A percentile compares a stretch with the other conserved stretches of the same genome.
Conservation (phyloP, 306 rosid species). For the Myrica gale region DNA sequence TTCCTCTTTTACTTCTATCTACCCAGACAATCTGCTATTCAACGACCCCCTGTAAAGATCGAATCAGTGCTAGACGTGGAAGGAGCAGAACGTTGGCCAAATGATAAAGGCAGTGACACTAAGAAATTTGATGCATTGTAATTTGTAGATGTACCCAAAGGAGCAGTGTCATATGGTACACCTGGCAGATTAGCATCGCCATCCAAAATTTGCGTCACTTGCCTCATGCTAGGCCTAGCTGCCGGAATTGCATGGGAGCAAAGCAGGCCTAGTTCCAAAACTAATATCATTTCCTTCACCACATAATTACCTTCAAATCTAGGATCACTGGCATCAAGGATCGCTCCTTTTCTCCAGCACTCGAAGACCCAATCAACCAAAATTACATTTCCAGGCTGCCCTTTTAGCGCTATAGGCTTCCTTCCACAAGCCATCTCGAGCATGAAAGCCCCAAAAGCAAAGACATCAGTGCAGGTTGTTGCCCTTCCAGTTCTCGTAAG, state of each 20-base stretch:
- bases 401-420: constrained; percentile 48
- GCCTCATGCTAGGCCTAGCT: constrained; percentile 62
- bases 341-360: constrained; percentile 39
- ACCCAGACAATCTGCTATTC: neutral
- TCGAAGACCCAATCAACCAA: constrained; percentile 57
- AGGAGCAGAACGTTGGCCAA: neutral
- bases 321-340: constrained; percentile 52
- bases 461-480: constrained; percentile 55
- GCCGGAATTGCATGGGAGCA: constrained; percentile 48
- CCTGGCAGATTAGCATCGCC: constrained; percentile 37
- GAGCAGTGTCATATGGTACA: neutral
- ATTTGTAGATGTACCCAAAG: neutral
- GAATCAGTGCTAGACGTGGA: constrained; percentile 1
- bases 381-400: constrained; percentile 31
- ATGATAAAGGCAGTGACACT: neutral
- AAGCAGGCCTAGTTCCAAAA: constrained; percentile 55
- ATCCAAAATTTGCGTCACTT: constrained; percentile 48
- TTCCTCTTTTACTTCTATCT: too few species aligned
- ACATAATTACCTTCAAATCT: constrained; percentile 38
- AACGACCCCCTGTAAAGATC: neutral
- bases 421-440: constrained; percentile 71
- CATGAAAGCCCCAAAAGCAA: constrained; percentile 60
- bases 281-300: constrained; percentile 44
- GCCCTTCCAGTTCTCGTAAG: constrained; percentile 60
- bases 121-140: neutral